Evolutionary conservation across 352 stramenopile genomes (phyloP).

Genomic region (Aphanomyces astaci): DNA sequence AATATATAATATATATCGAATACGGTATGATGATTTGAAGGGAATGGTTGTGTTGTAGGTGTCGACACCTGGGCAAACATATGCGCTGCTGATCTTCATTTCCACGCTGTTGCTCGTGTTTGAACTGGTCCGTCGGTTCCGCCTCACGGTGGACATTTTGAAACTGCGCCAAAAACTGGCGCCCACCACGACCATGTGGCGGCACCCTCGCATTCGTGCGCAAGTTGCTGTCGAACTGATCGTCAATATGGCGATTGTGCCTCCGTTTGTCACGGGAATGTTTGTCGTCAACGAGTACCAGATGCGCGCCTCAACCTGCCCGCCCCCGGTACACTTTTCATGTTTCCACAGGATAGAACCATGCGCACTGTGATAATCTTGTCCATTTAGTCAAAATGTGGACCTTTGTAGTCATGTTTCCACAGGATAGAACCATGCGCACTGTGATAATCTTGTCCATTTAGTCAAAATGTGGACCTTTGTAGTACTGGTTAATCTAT

Average conservation of each 20-base stretch:
- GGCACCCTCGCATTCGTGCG: slow-evolving; percentile 6
- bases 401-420: too few relatives aligned
- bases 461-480: too few relatives aligned
- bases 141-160: slow-evolving; percentile 7
- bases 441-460: too few relatives aligned
- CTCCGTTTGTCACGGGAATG: slow-evolving; percentile 14
- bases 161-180: slow-evolving; percentile 19
- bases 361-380: too few relatives aligned
- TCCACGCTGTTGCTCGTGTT: slow-evolving; percentile 12
- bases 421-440: too few relatives aligned
- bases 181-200: slow-evolving; percentile 1
- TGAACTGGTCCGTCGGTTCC: neutral
- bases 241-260: slow-evolving; percentile 15
- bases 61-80: slow-evolving; percentile 17
- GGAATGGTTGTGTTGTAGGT: too few relatives aligned
- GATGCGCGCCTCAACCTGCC: neutral
- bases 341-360: neutral
- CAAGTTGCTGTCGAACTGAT: neutral
- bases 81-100: slow-evolving; percentile 10
- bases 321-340: slow-evolving; percentile 1
- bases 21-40: neutral
- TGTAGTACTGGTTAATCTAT: too few relatives aligned
- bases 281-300: slow-evolving; percentile 11
- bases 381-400: too few relatives aligned
- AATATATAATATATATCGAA: too few relatives aligned